A percentile compares a stretch with the other conserved stretches of the same genome.
Conservation (phyloP, 345 rosid genomes). For the Eucalyptus paniculata region DNA sequence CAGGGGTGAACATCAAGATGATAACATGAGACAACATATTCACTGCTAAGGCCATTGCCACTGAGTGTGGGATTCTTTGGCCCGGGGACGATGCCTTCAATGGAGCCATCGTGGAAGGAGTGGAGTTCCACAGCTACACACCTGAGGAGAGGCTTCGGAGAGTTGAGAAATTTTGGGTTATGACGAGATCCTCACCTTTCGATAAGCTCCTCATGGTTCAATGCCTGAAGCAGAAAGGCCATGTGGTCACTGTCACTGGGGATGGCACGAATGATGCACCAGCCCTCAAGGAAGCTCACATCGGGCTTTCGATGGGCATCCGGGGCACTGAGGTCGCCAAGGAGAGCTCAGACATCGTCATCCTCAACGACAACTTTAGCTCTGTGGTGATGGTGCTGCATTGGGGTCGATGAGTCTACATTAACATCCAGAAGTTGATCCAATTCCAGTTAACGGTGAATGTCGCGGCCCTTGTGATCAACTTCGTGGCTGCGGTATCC, state of each 20-base stretch:
- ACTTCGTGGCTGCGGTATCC: slow-evolving; percentile 56
- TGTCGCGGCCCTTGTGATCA: slow-evolving; percentile 51
- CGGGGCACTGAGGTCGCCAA: too few relatives aligned
- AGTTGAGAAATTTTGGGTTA: slow-evolving; percentile 47
- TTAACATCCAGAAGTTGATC: slow-evolving; percentile 69
- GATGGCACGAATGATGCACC: slow-evolving; percentile 30
- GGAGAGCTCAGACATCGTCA: too few relatives aligned
- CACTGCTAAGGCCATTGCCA: slow-evolving; percentile 72
- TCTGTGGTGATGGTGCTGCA: too few relatives aligned
- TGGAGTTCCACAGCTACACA: slow-evolving; percentile 31
- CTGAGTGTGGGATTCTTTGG: slow-evolving; percentile 54
- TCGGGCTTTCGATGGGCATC: too few relatives aligned
- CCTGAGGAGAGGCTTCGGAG: slow-evolving; percentile 23
- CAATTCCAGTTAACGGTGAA: slow-evolving; percentile 74
- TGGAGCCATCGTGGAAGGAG: slow-evolving; percentile 51
- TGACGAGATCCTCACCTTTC: slow-evolving; percentile 67
- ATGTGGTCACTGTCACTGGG: slow-evolving; percentile 60
- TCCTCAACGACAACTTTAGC: too few relatives aligned
- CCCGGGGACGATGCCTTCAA: slow-evolving; percentile 3
- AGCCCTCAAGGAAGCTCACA: too few relatives aligned
- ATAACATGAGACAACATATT: slow-evolving; percentile 63
- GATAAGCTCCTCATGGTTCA: slow-evolving; percentile 78
- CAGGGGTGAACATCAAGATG: slow-evolving; percentile 69
- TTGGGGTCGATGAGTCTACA: slow-evolving; percentile 54
- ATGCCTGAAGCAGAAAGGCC: slow-evolving; percentile 47